A percentile compares a stretch with the other conserved stretches of the same genome.
These are phyloP conservation scores for Spongiforma sp. DNA, from an alignment of 1,284 basidiomycete genomes.

Conservation along the genomic window DNA sequence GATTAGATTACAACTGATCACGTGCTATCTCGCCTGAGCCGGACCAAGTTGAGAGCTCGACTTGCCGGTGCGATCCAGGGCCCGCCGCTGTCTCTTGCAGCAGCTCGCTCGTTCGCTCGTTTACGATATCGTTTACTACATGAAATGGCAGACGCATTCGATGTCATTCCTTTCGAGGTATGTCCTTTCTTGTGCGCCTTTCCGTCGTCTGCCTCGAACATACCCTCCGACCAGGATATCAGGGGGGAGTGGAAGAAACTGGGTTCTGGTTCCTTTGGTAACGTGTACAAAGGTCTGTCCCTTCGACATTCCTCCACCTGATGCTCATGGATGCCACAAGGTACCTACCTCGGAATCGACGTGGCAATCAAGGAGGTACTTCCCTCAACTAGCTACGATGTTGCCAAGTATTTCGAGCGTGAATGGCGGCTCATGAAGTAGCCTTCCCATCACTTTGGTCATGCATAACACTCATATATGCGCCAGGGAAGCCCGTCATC, in stretches of 20 bases:
- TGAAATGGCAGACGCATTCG: slow-evolving; percentile 67
- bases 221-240: slow-evolving; percentile 66
- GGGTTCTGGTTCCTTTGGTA: slow-evolving; percentile 91
- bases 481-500: slow-evolving; percentile 79
- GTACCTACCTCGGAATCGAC: slow-evolving; percentile 91
- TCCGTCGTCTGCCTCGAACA: slow-evolving; percentile 9
- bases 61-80: no score
- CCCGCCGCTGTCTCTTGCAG: neutral
- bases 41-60: slow-evolving; percentile 21
- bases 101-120: no score
- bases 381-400: slow-evolving; percentile 88
- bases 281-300: slow-evolving; percentile 83
- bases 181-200: slow-evolving; percentile 26
- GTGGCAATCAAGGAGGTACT: slow-evolving; percentile 97
- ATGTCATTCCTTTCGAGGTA: slow-evolving; percentile 83
- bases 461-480: slow-evolving; percentile 11
- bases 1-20: slow-evolving; percentile 29
- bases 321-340: slow-evolving; percentile 45
- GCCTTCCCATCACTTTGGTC: slow-evolving; percentile 5
- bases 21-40: slow-evolving; percentile 25
- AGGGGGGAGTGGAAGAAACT: slow-evolving; percentile 88
- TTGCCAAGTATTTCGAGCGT: slow-evolving; percentile 96
- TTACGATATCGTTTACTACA: neutral
- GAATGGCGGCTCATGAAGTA: slow-evolving; percentile 97
- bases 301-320: neutral